Evolutionary conservation across 257 asterid species (phyloP).

Genomic region (Cruciata laevipes): DNA sequence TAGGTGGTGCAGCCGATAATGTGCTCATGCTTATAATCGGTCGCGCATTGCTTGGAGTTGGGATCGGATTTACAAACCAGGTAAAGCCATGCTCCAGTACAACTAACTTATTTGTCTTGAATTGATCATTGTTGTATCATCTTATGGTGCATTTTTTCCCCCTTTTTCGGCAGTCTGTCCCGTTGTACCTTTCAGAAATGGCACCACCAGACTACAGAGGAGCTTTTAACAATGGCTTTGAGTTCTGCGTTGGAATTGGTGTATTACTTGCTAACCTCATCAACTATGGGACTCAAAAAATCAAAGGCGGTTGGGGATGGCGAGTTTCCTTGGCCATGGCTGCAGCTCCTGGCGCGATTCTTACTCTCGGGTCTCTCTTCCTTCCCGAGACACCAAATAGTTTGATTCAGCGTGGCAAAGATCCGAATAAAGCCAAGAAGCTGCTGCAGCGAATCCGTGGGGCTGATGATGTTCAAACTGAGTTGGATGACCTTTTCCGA

Average conservation of each 20-base stretch:
- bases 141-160: too few relatives aligned
- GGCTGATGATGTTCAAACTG: constrained; percentile 40
- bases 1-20: not conserved
- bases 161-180: constrained; percentile 10
- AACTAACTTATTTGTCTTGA: too few relatives aligned
- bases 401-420: constrained; percentile 34
- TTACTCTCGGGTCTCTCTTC: constrained; percentile 52
- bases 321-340: constrained; percentile 65
- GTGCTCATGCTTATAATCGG: not conserved
- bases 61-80: constrained; percentile 7
- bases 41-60: not conserved
- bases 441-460: constrained; percentile 50
- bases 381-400: constrained; percentile 81
- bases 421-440: constrained; percentile 24
- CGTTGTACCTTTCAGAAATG: constrained; percentile 28
- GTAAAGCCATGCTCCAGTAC: not conserved
- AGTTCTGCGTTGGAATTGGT: constrained; percentile 16
- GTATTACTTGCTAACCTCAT: constrained; percentile 16
- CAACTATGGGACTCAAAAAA: constrained; percentile 27
- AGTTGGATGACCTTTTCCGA: constrained; percentile 47
- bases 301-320: constrained; percentile 69
- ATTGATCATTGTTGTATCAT: too few relatives aligned
- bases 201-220: constrained; percentile 26
- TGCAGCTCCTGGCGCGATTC: constrained; percentile 46
- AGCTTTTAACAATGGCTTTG: constrained; percentile 16